These are phyloP conservation scores for Tetrapyrgos nigripes DNA, from an alignment of 1,284 basidiomycete genomes.

Conservation along the genomic window DNA sequence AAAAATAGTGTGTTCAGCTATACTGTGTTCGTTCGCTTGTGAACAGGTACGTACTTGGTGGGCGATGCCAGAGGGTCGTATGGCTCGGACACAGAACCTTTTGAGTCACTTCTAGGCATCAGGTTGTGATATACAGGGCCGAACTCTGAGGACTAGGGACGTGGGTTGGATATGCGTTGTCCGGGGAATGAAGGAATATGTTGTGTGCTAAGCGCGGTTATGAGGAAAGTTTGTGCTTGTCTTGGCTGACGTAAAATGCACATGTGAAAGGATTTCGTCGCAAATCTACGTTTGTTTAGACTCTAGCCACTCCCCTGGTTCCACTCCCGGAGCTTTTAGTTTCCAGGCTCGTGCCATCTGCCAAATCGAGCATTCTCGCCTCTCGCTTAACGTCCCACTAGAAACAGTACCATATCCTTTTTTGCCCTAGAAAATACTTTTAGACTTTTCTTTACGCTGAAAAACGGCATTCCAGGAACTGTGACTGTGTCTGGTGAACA, in stretches of 20 bases:
- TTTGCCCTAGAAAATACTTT: too few species aligned
- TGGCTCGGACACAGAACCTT: conserved; percentile 14
- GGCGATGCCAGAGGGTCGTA: neutral
- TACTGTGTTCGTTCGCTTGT: conserved; percentile 1
- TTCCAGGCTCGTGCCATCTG: too few species aligned
- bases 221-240: conserved; percentile 33
- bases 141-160: conserved; percentile 9
- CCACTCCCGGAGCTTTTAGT: neutral
- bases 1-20: conserved; percentile 4
- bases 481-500: too few species aligned
- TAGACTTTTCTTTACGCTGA: too few species aligned
- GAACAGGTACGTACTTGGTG: conserved; percentile 7
- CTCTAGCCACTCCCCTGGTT: conserved; percentile 30
- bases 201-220: conserved; percentile 23
- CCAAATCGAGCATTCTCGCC: too few species aligned
- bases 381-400: too few species aligned
- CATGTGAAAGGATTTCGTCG: conserved; percentile 31
- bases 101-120: conserved; percentile 47
- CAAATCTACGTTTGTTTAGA: conserved; percentile 30
- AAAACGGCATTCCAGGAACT: too few species aligned
- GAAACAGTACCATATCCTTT: too few species aligned
- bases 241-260: conserved; percentile 38
- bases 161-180: conserved; percentile 20
- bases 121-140: neutral
- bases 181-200: conserved; percentile 24